Base-by-base conservation (phyloP, 805 yeast species). In the Candida sakaeoensis region DNA sequence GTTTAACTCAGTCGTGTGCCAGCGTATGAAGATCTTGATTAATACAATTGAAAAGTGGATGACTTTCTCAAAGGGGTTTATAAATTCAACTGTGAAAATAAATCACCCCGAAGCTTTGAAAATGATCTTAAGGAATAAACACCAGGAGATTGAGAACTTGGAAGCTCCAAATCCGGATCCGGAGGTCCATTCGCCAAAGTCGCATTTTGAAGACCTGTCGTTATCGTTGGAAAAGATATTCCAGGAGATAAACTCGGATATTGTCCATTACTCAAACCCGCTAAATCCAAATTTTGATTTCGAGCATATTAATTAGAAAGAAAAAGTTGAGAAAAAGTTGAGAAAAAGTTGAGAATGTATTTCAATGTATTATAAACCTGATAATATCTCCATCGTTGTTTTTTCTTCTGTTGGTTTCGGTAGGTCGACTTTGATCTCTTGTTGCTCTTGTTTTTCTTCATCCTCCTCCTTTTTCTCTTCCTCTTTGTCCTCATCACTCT, bases 381-480 rank as follows among this genome's bases (percentile, higher is more conserved):
- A 33, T 34, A 34, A 10, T 24, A 34, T 34, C 23, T 34, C 37
- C 30, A 34, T n/a, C 4, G 37, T 34, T 5, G 37, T 5, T 24
- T 34, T 24, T 19, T 34, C 30, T 4, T 18, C 27, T 27, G 15
- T 7, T 14, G n/a, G n/a, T n/a, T n/a, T n/a, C n/a, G n/a, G n/a
- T n/a, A n/a, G n/a, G n/a, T n/a, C n/a, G 13, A 21, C 36, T 8
- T 21, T 22, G 6, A 9, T 4, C 17, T 33, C 32, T 9, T 12
- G 8, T n/a, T 33, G 17, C 13, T n/a, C 35, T 40, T 39, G 17
- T 32, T 31, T 34, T 10, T 75, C 80, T 12, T 65, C 69, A 33
- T 77, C 85, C 26, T 77, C 61, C 52, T 79, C 77, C 22, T 73
- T 85, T 32, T 70, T 77, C 45, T 74, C 68, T 42, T 75, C 84